Percentiles rank a stretch among this genome's conserved stretches.
Evolutionary conservation across 1,284 basidiomycete species (phyloP).

Genomic region (Hortiboletus rubellus): DNA sequence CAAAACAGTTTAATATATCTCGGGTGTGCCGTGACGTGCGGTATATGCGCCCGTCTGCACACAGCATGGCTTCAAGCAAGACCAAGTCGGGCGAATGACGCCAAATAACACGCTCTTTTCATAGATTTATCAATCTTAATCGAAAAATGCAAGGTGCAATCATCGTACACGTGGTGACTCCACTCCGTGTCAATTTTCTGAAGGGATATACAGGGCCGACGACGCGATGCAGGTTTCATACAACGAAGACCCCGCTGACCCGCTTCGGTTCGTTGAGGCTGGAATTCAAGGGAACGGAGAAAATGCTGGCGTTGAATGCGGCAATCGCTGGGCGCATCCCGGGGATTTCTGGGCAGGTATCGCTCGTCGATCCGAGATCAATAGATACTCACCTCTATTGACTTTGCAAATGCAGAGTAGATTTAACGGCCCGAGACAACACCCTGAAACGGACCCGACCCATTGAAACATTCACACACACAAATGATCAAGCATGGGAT

Average conservation of each 20-base stretch:
- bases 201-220: neutral
- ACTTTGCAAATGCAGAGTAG: conserved; percentile 67
- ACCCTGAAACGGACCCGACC: neutral
- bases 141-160: neutral
- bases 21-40: too few relatives aligned
- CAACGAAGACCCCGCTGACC: neutral
- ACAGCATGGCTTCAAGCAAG: neutral
- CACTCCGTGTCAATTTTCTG: neutral
- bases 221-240: neutral
- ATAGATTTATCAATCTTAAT: neutral
- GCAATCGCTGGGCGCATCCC: neutral
- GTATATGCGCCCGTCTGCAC: neutral
- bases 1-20: too few relatives aligned
- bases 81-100: neutral
- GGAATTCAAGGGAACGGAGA: neutral
- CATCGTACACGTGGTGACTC: neutral
- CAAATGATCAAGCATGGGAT: neutral
- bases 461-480: neutral
- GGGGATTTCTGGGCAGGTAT: neutral
- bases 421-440: neutral
- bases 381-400: conserved; percentile 51
- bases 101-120: neutral
- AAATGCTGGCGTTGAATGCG: neutral
- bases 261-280: neutral
- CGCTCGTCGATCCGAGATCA: conserved; percentile 22